Base-by-base conservation (phyloP, 129 eudicot genomes). In the Artemisia annua region DNA sequence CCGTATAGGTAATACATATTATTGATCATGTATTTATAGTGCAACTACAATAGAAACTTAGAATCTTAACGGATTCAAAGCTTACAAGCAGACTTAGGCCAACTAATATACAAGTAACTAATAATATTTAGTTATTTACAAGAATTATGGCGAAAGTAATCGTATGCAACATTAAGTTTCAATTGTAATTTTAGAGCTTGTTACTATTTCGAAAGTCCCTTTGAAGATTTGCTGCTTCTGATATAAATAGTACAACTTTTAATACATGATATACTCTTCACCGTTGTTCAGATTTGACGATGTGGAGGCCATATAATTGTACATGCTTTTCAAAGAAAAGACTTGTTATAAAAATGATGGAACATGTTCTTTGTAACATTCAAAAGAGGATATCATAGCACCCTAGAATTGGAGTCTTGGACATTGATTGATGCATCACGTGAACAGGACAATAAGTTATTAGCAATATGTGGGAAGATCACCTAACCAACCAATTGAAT, bases 301-400 rank as follows among this genome's bases (percentile, higher is more conserved):
- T 67, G 48, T 75, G 24, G 69, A 56, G 61, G 67, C 53, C 48
- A 66, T 12, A 64, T 9, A 69, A 24, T 39, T 39, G 70, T 49
- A 69, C 57, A 35, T 69, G 32, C 19, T 55, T 58, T 62, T 52
- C 64, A 50, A 28, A 63, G 82, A 78, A 71, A 71, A 63, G 77
- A 71, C 57, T 71, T 28, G 67, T 55, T 77, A 71, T 78, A 30
- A 65, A 71, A 63, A 70, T 71, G 77, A 71, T 64, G 82, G 61
- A 64, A 71, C 82, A 78, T 78, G 67, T 55, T 78, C 44, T 71
- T 44, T 71, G 32, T 63, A 30, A 71, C 77, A 63, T 71, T 78
- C 82, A 78, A 63, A 55, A 39, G 35, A 54, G 50, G 71, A 72
- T 55, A 78, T 78, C 39, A 78, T 78, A 28, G 17, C 62, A 78